phyloP scores from a whole-genome alignment of 2,329 filamentous ascomycete genomes.

The Helotiales sp. region DNA sequence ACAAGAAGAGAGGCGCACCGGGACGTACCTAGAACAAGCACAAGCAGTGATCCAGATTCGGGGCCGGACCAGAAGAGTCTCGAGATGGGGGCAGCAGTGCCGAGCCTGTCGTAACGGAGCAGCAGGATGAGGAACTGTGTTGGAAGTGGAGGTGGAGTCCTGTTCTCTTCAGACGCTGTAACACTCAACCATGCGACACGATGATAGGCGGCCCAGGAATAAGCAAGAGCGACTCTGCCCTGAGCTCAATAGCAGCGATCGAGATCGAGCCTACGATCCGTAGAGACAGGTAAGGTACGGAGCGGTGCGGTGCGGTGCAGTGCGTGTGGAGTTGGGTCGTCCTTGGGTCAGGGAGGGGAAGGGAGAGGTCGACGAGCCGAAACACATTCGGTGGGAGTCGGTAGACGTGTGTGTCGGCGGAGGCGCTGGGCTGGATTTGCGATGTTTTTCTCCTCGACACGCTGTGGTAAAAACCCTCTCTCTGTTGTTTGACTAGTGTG shows the following conservation, averaged over 20 bases:
- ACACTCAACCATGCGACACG: conserved; percentile 18
- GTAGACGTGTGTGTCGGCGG: background rate
- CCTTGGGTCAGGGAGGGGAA: too few relatives aligned
- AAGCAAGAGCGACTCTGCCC: conserved; percentile 12
- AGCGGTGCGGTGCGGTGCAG: background rate
- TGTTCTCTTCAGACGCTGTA: conserved; percentile 14
- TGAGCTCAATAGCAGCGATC: background rate
- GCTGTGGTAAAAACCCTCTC: background rate
- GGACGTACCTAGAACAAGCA: conserved; percentile 20
- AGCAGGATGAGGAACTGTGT: conserved; percentile 8
- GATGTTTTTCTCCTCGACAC: background rate
- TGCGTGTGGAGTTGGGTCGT: too few relatives aligned
- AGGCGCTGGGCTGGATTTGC: background rate
- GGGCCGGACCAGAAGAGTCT: background rate
- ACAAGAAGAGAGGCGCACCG: conserved; percentile 4
- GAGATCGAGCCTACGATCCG: background rate
- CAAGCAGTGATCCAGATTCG: conserved; percentile 7
- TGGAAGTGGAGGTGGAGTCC: conserved; percentile 12
- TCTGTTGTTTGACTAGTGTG: background rate
- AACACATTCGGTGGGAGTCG: too few relatives aligned
- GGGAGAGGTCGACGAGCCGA: too few relatives aligned
- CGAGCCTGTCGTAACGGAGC: conserved; percentile 14
- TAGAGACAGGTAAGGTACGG: background rate
- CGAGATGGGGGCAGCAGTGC: conserved; percentile 11
- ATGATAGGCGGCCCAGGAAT: conserved; percentile 14